A percentile compares a stretch with the other conserved stretches of the same genome.
phyloP scores from a whole-genome alignment of 441 rosid species.

The Melastoma candidum region DNA sequence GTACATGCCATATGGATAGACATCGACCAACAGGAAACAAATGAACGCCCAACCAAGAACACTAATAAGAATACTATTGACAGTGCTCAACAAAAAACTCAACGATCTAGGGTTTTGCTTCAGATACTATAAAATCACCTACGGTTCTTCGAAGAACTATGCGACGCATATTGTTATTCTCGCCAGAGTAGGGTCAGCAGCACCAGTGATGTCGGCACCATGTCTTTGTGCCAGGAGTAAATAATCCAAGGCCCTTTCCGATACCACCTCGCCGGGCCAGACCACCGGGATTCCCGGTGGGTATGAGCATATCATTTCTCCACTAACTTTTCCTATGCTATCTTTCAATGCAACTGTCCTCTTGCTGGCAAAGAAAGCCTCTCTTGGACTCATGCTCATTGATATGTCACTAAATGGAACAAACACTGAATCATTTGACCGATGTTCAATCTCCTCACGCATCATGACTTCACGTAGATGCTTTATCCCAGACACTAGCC shows the following conservation, averaged over 20 bases:
- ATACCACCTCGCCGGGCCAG: constrained; percentile 45
- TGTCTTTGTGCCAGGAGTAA: constrained; percentile 25
- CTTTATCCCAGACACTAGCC: constrained; percentile 31
- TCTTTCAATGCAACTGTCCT: constrained; percentile 27
- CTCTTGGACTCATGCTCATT: constrained; percentile 39
- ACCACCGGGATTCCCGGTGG: constrained; percentile 54
- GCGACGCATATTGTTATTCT: constrained; percentile 30
- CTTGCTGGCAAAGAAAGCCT: constrained; percentile 41
- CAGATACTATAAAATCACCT: too few relatives aligned
- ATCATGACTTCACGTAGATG: constrained; percentile 20
- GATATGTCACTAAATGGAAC: constrained; percentile 26
- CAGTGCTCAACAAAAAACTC: too few relatives aligned
- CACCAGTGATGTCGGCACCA: constrained; percentile 36
- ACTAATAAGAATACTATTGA: too few relatives aligned
- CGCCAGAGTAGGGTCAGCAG: constrained; percentile 40
- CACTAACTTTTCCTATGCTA: constrained; percentile 35
- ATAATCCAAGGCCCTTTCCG: constrained; percentile 33
- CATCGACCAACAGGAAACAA: too few relatives aligned
- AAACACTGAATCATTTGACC: constrained; percentile 9
- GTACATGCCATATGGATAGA: too few relatives aligned
- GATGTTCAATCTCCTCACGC: not conserved
- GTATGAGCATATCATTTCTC: constrained; percentile 53
- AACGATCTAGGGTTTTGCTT: too few relatives aligned
- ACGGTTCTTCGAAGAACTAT: constrained; percentile 1
- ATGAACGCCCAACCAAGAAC: too few relatives aligned